Evolutionary conservation across 2,329 filamentous ascomycete genomes (phyloP), one percentile per base, ranked within the genome.

Genomic region (Colletotrichum sidae): DNA sequence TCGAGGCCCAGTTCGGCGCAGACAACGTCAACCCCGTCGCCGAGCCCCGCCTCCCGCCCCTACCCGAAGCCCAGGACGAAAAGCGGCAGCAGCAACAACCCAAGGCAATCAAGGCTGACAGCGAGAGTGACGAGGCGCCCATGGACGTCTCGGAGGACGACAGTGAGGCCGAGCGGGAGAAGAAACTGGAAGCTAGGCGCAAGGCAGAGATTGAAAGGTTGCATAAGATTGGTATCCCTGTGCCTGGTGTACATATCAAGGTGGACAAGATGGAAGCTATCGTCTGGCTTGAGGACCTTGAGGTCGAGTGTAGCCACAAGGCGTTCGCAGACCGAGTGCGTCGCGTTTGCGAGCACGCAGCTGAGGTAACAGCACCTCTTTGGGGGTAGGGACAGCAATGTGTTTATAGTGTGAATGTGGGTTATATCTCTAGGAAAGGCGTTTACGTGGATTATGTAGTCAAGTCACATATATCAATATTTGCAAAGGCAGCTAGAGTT

Each of bases 1-100:
- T 99, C 12, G 96, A 99, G 82, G 92, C 94, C 3, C 96, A 99
- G 77, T 99, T 99, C 74, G 96, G 96, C 67, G 84, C 88, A 38
- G 90, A 96, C 69, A 90, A 93, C 65, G 89, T 98, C 61, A 84
- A 86, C 0, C 94, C 95, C 5, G 92, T 98, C 69, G 86, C 90
- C 44, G 81, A 79, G 73, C 81, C 93, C 65, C 86, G 89, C 76
- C 76, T 88, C 2, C 81, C 83, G 0, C 68, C 79, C 7, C 71
- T 80, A 37, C 39, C 38, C 15, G 55, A 65, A 25, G 35, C 38
- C 17, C 37, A 8, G 8, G 41, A 12, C 25, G n/a, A 11, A 33
- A 33, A 52, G 33, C 13, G 8, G 2, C 39, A 49, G 47, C 47
- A 46, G 17, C 54, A 38, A 75, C 63, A 67, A 54, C 69, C 5